phyloP scores from a whole-genome alignment of 2,329 filamentous ascomycete species.

The Alternaria angustiovoidea region DNA sequence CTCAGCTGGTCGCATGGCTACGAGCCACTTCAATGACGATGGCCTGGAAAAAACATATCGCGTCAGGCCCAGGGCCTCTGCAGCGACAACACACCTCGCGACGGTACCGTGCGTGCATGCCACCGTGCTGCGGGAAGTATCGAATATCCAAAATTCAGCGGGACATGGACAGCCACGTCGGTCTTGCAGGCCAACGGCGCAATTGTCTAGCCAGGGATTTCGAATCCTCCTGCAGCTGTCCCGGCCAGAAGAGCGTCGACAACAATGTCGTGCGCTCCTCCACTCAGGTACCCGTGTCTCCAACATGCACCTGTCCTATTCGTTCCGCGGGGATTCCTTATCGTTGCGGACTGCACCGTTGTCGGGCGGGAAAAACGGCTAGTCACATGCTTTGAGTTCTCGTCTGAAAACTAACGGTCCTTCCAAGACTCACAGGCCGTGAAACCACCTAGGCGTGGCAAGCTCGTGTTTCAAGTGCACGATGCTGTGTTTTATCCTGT shows the following conservation, averaged over 20 bases:
- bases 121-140: slow-evolving; percentile 25
- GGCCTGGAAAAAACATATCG: slow-evolving; percentile 1
- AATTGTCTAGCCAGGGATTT: slow-evolving; percentile 21
- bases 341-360: slow-evolving; percentile 6
- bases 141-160: slow-evolving; percentile 21
- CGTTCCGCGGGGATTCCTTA: slow-evolving; percentile 3
- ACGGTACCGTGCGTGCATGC: slow-evolving; percentile 26
- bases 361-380: slow-evolving; percentile 15
- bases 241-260: slow-evolving; percentile 7
- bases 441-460: slow-evolving; percentile 28
- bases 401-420: slow-evolving; percentile 13
- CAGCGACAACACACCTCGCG: slow-evolving; percentile 26
- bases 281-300: slow-evolving; percentile 29
- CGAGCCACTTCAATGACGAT: not conserved
- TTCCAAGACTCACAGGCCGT: slow-evolving; percentile 21
- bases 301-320: slow-evolving; percentile 8
- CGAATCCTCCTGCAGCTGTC: slow-evolving; percentile 24
- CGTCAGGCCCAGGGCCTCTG: slow-evolving; percentile 6
- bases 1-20: slow-evolving; percentile 20
- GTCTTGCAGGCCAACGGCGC: slow-evolving; percentile 32
- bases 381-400: slow-evolving; percentile 18
- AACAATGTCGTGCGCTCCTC: slow-evolving; percentile 17
- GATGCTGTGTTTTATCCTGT: slow-evolving; percentile 30
- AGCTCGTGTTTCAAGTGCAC: slow-evolving; percentile 34
- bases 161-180: slow-evolving; percentile 43